A percentile compares a stretch with the other conserved stretches of the same genome.
phyloP scores from a whole-genome alignment of 257 asterid genomes.

The Capsicum pubescens region DNA sequence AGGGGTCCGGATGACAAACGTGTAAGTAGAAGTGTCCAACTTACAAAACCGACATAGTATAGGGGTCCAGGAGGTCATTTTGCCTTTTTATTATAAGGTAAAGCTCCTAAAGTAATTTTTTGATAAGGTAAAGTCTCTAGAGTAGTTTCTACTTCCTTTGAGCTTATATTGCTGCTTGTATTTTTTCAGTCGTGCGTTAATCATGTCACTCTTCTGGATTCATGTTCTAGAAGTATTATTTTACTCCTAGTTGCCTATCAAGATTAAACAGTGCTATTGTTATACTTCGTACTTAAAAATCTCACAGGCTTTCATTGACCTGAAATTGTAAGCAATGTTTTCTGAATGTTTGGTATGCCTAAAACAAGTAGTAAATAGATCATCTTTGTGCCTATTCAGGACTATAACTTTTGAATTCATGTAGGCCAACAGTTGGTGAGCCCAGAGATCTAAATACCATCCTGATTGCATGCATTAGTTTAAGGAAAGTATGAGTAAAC shows the following conservation, averaged over 20 bases:
- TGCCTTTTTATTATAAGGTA: too few species aligned
- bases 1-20: too few species aligned
- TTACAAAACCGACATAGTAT: too few species aligned
- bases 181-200: neutral
- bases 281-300: neutral
- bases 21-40: too few species aligned
- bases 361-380: neutral
- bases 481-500: neutral
- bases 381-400: neutral
- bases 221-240: neutral
- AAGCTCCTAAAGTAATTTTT: too few species aligned
- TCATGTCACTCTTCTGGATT: neutral
- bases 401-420: too few species aligned
- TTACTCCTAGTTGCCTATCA: neutral
- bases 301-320: neutral
- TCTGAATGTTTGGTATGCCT: neutral
- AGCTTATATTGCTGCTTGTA: neutral
- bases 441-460: neutral
- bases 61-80: too few species aligned
- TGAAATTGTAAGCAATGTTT: neutral
- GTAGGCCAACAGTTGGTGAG: too few species aligned
- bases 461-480: neutral
- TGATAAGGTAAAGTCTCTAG: too few species aligned
- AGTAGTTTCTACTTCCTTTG: too few species aligned
- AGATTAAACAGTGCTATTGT: neutral